phyloP scores from a whole-genome alignment of 2,329 filamentous ascomycete genomes.

The Alternaria solani region DNA sequence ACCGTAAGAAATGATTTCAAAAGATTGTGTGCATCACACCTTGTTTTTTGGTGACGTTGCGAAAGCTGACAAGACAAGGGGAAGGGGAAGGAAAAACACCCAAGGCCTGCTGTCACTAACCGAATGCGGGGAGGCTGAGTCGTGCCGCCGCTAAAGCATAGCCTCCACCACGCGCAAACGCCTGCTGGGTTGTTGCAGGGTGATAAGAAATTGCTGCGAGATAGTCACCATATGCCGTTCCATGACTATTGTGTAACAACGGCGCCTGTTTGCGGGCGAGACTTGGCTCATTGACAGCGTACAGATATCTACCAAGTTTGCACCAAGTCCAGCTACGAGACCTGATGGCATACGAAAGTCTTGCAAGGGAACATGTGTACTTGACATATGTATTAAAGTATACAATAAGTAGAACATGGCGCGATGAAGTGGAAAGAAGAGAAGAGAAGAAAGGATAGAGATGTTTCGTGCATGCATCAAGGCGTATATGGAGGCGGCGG shows the following conservation, averaged over 20 bases:
- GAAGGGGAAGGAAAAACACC: too few species aligned
- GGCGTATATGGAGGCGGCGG: constrained; percentile 30
- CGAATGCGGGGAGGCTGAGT: too few species aligned
- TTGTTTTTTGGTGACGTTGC: too few species aligned
- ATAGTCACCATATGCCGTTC: too few species aligned
- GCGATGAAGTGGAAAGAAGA: background rate
- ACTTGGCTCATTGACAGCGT: background rate
- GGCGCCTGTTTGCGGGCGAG: background rate
- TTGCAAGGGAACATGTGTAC: background rate
- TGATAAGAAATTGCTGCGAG: too few species aligned
- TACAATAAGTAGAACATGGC: background rate
- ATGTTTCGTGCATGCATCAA: background rate
- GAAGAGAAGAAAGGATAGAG: background rate
- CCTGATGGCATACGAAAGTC: background rate
- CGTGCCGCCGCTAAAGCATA: too few species aligned
- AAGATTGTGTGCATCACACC: background rate
- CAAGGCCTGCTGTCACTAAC: too few species aligned
- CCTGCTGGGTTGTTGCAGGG: too few species aligned
- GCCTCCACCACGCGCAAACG: too few species aligned
- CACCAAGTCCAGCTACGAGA: background rate
- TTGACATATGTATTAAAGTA: background rate
- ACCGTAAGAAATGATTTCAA: background rate
- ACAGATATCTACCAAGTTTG: background rate
- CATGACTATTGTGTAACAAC: too few species aligned
- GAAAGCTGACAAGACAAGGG: too few species aligned